phyloP scores from a whole-genome alignment of 208 protist species.

The Phytomonas sp. region DNA sequence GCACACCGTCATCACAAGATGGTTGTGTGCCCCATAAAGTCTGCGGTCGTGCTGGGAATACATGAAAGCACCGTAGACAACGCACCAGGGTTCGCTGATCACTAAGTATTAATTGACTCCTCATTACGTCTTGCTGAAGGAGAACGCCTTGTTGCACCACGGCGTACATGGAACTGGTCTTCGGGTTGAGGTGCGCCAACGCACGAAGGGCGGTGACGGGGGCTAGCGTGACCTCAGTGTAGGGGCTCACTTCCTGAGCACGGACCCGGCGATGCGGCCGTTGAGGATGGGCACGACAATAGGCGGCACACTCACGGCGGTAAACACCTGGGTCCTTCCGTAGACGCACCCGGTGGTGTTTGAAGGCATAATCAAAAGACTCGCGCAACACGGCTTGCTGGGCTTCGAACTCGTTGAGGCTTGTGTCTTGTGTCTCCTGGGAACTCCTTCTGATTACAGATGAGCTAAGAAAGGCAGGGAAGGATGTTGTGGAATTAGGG shows the following conservation, averaged over 20 bases:
- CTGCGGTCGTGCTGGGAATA: slow-evolving; percentile 61
- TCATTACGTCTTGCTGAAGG: slow-evolving; percentile 48
- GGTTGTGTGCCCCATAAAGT: slow-evolving; percentile 36
- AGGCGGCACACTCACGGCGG: slow-evolving; percentile 36
- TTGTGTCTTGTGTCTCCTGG: neutral
- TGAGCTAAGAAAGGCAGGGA: neutral
- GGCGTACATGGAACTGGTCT: slow-evolving; percentile 23
- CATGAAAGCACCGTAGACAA: slow-evolving; percentile 73
- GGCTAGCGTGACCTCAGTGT: slow-evolving; percentile 47
- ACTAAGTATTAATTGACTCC: slow-evolving; percentile 60
- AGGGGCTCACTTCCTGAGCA: slow-evolving; percentile 34
- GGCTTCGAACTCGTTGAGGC: neutral
- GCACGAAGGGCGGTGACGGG: slow-evolving; percentile 53
- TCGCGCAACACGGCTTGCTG: slow-evolving; percentile 20
- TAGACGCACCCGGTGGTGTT: slow-evolving; percentile 35
- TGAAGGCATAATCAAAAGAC: slow-evolving; percentile 26
- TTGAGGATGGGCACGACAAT: slow-evolving; percentile 33
- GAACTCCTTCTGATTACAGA: neutral
- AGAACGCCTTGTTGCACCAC: slow-evolving; percentile 31
- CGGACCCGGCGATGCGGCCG: slow-evolving; percentile 19
- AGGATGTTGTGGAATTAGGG: neutral
- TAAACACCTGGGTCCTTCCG: slow-evolving; percentile 45
- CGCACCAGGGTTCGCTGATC: slow-evolving; percentile 48
- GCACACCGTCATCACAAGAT: slow-evolving; percentile 1
- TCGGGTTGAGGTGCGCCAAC: slow-evolving; percentile 21